Base-by-base conservation (phyloP, 2,329 filamentous ascomycete species). In the Talaromyces atroroseus region DNA sequence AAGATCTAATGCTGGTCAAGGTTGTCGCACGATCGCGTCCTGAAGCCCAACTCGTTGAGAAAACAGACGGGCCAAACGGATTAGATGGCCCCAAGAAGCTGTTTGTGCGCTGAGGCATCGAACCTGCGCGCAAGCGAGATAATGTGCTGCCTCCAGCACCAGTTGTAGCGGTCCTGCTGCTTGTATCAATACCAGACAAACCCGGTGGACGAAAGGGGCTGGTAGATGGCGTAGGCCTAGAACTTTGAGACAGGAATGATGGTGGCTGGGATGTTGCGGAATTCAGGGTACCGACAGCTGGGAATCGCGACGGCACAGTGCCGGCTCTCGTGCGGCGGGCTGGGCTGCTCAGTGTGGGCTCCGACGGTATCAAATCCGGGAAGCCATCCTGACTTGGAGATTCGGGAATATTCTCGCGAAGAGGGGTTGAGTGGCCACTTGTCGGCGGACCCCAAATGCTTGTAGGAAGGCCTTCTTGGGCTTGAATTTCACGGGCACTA, bases 331-430 rank as follows among this genome's bases (percentile, higher is more conserved):
- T 88, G 69, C 94, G 86, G 62, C 94, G 85, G 49, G 85, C 83
- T 65, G 88, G 81, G 56, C 78, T 75, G 63, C 87, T 84, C 59
- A 87, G 70, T 57, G 78, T 81, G 61, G 86, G 82, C 62, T 87
- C 82, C 8, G 86, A 81, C 44, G 89, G 80, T 64, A 88, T 82
- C 70, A 96, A 90, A 72, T 96, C 92, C 58, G 94, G 92, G 66
- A 97, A 97, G 64, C 89, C 92, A 76, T 96, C 92, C 64, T 81
- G 82, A 63, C 89, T 94, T 32, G 94, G 94, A 36, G 92, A 96
- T 76, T 99, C 94, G 61, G 92, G 92, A 60, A 99, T 97, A 63
- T 92, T 96, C 77, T 97, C 94, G 68, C 94, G 90, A 52, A 99
- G 82, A 64, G 94, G 94, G 44, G 92, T 96, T 20, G 92, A 96